Evolutionary conservation across 495 filamentous ascomycete genomes (phyloP).

Genomic region (Saxophila tyrrhenica): DNA sequence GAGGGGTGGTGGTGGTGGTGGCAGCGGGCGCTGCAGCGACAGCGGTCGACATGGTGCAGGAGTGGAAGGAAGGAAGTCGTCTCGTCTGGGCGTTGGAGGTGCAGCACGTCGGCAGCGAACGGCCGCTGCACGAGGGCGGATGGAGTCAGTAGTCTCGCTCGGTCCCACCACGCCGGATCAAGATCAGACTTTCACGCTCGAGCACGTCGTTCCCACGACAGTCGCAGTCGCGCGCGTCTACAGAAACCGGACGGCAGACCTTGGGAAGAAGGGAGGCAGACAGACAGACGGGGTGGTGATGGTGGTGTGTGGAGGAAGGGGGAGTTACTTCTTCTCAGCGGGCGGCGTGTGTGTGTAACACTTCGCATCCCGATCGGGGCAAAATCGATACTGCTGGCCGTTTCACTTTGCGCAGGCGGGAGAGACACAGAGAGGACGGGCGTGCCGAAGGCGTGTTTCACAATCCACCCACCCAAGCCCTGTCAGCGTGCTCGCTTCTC

Average conservation of each 20-base stretch:
- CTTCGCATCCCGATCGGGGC: no score
- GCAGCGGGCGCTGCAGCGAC: constrained; percentile 4
- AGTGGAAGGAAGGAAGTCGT: no score
- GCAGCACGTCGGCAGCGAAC: no score
- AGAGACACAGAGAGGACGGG: background rate
- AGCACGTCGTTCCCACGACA: background rate
- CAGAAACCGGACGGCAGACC: background rate
- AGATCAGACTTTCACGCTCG: background rate
- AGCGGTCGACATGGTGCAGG: constrained; percentile 10
- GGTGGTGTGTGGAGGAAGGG: background rate
- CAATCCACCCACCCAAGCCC: background rate
- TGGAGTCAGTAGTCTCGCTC: no score
- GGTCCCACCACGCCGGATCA: background rate
- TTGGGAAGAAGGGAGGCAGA: background rate
- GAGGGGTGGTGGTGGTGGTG: background rate
- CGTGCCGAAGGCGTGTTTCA: background rate
- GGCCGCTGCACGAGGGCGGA: background rate
- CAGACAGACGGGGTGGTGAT: background rate
- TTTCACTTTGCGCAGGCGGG: no score
- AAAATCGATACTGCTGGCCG: background rate
- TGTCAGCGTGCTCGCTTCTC: background rate
- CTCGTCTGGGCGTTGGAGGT: no score
- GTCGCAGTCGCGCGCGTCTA: background rate
- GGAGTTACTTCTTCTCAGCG: background rate
- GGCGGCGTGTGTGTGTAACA: background rate